Conservation (phyloP, 2,329 filamentous ascomycete genomes). For the Botrytis medusae region DNA sequence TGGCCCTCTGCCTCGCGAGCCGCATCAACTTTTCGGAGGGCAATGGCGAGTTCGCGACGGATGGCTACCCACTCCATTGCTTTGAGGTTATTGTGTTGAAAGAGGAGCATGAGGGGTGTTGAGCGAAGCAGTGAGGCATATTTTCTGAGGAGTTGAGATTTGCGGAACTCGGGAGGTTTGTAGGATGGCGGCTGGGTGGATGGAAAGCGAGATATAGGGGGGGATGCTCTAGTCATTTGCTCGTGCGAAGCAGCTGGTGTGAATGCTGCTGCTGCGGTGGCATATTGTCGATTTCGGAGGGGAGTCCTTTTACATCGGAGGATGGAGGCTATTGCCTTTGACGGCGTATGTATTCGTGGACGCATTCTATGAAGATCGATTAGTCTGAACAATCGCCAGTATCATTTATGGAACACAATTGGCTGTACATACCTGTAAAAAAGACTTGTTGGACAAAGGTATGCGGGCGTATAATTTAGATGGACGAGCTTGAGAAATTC, state of each 20-base stretch:
- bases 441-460: conserved; percentile 14
- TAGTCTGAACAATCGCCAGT: neutral
- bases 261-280: conserved; percentile 51
- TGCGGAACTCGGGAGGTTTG: conserved; percentile 81
- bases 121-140: conserved; percentile 71
- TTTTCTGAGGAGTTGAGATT: conserved; percentile 79
- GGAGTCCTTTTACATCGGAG: conserved; percentile 41
- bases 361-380: conserved; percentile 46
- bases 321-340: conserved; percentile 37
- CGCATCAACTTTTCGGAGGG: conserved; percentile 63
- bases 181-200: conserved; percentile 82
- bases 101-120: conserved; percentile 68
- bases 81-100: conserved; percentile 74
- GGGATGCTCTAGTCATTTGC: conserved; percentile 47
- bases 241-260: conserved; percentile 50
- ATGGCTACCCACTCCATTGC: conserved; percentile 66
- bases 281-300: conserved; percentile 46
- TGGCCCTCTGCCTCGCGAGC: conserved; percentile 47
- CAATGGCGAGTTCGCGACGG: conserved; percentile 60
- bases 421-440: conserved; percentile 23
- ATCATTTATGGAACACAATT: conserved; percentile 4
- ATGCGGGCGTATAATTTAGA: conserved; percentile 10
- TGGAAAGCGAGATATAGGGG: conserved; percentile 46
- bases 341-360: conserved; percentile 45
- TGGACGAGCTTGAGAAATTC: conserved; percentile 29